A percentile compares a stretch with the other conserved stretches of the same genome.
Conservation (phyloP, 1,139 yeast genomes). For the Candida sp. region DNA sequence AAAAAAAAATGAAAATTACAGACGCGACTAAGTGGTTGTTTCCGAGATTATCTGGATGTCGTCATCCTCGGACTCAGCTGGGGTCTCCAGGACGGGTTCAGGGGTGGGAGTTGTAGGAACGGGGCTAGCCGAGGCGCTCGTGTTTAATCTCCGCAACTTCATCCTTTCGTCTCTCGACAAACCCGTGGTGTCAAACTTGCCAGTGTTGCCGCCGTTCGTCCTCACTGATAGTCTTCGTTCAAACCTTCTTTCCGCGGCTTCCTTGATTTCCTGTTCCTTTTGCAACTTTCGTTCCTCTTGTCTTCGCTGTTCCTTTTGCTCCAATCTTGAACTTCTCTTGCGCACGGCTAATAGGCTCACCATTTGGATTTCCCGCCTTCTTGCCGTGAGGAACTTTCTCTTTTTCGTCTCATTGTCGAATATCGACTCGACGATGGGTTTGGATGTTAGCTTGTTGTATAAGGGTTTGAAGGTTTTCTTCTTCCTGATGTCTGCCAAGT, state of each 20-base stretch:
- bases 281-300: slow-evolving; percentile 40
- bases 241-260: slow-evolving; percentile 41
- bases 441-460: slow-evolving; percentile 19
- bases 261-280: slow-evolving; percentile 31
- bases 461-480: slow-evolving; percentile 20
- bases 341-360: slow-evolving; percentile 51
- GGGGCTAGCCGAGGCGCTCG: slow-evolving; percentile 3
- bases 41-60: background rate
- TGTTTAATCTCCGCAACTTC: slow-evolving; percentile 29
- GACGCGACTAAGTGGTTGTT: background rate
- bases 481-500: slow-evolving; percentile 22
- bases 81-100: too few relatives aligned
- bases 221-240: slow-evolving; percentile 37
- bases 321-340: slow-evolving; percentile 52
- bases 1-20: background rate
- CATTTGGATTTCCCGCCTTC: slow-evolving; percentile 52
- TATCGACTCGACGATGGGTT: slow-evolving; percentile 26
- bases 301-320: slow-evolving; percentile 52
- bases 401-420: slow-evolving; percentile 36
- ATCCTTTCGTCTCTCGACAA: slow-evolving; percentile 48
- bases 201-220: slow-evolving; percentile 3
- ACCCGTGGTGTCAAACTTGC: slow-evolving; percentile 9
- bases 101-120: slow-evolving; percentile 7
- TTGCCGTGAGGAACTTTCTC: slow-evolving; percentile 43
- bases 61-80: slow-evolving; percentile 9